Evolutionary conservation across 2,329 filamentous ascomycete species (phyloP).

Genomic region (Davidsoniella eucalypti): DNA sequence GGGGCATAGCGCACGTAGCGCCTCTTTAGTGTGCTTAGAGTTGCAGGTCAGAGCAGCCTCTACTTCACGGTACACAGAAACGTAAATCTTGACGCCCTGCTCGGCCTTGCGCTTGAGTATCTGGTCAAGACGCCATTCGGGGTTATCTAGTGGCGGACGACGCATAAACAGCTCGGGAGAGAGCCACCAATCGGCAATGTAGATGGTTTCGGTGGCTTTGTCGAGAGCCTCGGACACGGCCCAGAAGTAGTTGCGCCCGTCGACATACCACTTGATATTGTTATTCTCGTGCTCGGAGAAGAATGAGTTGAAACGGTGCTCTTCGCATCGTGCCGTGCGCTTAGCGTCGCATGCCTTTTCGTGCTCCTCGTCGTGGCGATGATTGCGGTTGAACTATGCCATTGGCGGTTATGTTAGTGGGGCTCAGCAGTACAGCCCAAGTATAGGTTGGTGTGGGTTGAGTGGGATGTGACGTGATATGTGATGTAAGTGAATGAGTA

Average conservation of each 20-base stretch:
- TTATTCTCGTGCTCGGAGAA: conserved; percentile 78
- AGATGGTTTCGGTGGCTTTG: conserved; percentile 78
- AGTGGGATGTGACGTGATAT: neutral
- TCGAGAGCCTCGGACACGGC: conserved; percentile 83
- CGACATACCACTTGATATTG: conserved; percentile 90
- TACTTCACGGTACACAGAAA: conserved; percentile 84
- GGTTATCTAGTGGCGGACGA: conserved; percentile 63
- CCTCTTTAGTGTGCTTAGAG: conserved; percentile 81
- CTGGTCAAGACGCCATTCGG: conserved; percentile 76
- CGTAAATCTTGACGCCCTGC: conserved; percentile 82
- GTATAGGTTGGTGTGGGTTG: neutral
- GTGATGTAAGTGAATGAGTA: neutral
- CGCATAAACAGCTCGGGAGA: conserved; percentile 77
- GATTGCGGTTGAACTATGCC: conserved; percentile 58
- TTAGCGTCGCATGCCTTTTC: conserved; percentile 73
- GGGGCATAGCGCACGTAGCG: conserved; percentile 62
- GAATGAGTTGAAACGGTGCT: conserved; percentile 76
- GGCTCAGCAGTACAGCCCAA: neutral
- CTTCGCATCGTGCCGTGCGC: conserved; percentile 51
- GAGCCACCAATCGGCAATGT: conserved; percentile 95
- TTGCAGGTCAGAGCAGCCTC: conserved; percentile 77
- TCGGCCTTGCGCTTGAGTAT: conserved; percentile 79
- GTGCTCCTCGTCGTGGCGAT: conserved; percentile 87
- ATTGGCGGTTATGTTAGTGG: conserved; percentile 1
- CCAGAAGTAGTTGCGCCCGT: conserved; percentile 91